Conservation (phyloP, 2,329 filamentous ascomycete species). For the Amauroascus verrucosus region DNA sequence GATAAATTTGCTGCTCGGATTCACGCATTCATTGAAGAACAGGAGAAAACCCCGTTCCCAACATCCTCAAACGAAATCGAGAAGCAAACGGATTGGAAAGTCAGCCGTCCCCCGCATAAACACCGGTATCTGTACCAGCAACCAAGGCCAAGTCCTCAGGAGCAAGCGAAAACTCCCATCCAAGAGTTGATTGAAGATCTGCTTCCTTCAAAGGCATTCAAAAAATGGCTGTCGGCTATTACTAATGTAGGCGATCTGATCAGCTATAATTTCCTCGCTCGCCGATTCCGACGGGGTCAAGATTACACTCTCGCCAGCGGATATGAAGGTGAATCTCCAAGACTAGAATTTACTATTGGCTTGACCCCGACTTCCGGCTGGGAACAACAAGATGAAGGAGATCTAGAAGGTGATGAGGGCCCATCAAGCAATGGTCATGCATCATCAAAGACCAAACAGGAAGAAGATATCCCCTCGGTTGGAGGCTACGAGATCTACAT, state of each 20-base stretch:
- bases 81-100: constrained; percentile 54
- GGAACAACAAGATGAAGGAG: constrained; percentile 58
- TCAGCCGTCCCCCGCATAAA: constrained; percentile 86
- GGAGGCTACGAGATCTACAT: constrained; percentile 67
- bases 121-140: constrained; percentile 82
- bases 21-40: constrained; percentile 57
- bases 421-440: constrained; percentile 22
- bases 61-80: constrained; percentile 46
- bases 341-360: constrained; percentile 76
- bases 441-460: constrained; percentile 26
- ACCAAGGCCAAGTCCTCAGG: constrained; percentile 25
- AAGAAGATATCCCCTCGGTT: constrained; percentile 30
- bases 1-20: constrained; percentile 65
- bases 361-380: constrained; percentile 79
- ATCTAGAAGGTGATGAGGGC: constrained; percentile 31
- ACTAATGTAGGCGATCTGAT: constrained; percentile 59
- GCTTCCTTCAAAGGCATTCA: constrained; percentile 75
- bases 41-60: constrained; percentile 44
- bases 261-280: constrained; percentile 66
- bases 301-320: constrained; percentile 92
- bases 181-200: constrained; percentile 71
- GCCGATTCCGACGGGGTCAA: constrained; percentile 72
- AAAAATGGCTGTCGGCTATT: constrained; percentile 76
- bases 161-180: constrained; percentile 44
- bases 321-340: constrained; percentile 59